These are phyloP conservation scores for Neoconidiobolus thromboides DNA, from an alignment of 371 early-diverging fungal genomes.

Conservation along the genomic window DNA sequence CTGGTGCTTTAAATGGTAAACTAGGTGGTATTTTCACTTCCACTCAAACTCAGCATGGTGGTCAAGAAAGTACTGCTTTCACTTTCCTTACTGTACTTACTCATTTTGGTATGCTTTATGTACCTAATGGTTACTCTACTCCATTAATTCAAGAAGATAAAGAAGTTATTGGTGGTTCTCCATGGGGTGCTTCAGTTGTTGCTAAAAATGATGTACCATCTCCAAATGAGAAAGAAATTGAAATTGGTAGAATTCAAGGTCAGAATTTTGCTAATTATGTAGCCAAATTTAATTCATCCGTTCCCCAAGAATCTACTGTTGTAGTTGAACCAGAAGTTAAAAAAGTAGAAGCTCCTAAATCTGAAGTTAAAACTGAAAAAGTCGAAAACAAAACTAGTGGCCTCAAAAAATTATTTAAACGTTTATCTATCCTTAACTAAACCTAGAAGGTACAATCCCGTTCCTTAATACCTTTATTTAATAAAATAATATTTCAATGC, in stretches of 20 bases:
- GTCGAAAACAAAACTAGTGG: not conserved
- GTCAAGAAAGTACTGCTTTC: constrained; percentile 60
- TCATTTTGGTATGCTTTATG: constrained; percentile 64
- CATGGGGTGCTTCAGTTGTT: constrained; percentile 44
- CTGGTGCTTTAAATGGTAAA: constrained; percentile 44
- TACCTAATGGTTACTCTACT: constrained; percentile 45
- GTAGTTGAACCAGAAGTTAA: not conserved
- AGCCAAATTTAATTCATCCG: constrained; percentile 6
- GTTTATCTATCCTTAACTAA: not conserved
- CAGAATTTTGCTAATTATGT: constrained; percentile 21
- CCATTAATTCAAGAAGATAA: constrained; percentile 24
- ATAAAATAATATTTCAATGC: too few relatives aligned
- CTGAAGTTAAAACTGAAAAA: too few relatives aligned
- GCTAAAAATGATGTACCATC: constrained; percentile 41
- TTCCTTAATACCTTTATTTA: too few relatives aligned
- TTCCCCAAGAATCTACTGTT: constrained; percentile 11
- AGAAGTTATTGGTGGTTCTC: constrained; percentile 40
- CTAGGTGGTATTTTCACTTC: constrained; percentile 52
- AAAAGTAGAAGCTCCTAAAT: too few relatives aligned
- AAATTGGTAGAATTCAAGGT: constrained; percentile 41
- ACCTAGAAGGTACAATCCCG: too few relatives aligned
- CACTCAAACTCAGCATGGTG: constrained; percentile 52
- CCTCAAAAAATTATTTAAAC: not conserved
- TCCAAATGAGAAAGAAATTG: constrained; percentile 36
- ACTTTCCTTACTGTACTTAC: constrained; percentile 42